phyloP scores from a whole-genome alignment of 2,329 filamentous ascomycete genomes.

The Penicillium freii region DNA sequence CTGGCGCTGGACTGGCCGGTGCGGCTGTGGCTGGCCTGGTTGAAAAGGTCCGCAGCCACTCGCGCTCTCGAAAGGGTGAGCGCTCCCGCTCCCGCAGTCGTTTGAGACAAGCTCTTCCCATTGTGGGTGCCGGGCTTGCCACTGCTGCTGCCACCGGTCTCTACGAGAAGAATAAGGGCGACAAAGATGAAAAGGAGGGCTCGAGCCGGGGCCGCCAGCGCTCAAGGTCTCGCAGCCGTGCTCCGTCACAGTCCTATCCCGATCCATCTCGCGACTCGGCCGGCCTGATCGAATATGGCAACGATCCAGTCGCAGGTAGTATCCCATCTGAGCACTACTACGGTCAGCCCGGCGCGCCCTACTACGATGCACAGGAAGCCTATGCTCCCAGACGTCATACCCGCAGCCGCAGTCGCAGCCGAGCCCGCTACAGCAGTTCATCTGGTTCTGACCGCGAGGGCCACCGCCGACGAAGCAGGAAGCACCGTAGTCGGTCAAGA shows the following conservation, averaged over 20 bases:
- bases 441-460: conserved; percentile 39
- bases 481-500: conserved; percentile 42
- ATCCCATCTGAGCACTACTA: conserved; percentile 49
- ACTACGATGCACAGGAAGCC: conserved; percentile 46
- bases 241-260: conserved; percentile 41
- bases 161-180: conserved; percentile 62
- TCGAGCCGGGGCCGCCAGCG: conserved; percentile 39
- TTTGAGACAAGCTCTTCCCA: conserved; percentile 56
- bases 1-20: conserved; percentile 61
- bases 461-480: conserved; percentile 34
- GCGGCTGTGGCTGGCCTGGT: conserved; percentile 63
- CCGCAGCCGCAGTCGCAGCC: conserved; percentile 41
- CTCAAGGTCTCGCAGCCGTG: conserved; percentile 48
- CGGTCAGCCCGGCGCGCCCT: conserved; percentile 39
- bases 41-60: conserved; percentile 58
- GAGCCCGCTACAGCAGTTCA: conserved; percentile 35
- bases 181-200: conserved; percentile 54
- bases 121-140: conserved; percentile 60
- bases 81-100: conserved; percentile 55
- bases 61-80: conserved; percentile 51
- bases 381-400: conserved; percentile 47
- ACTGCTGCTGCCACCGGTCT: conserved; percentile 61
- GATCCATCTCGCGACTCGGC: conserved; percentile 45
- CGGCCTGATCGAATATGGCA: conserved; percentile 63
- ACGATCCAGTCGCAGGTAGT: conserved; percentile 60